Evolutionary conservation across 306 rosid genomes (phyloP), one percentile per base, ranked within the genome.

Genomic region (Comarum palustre): DNA sequence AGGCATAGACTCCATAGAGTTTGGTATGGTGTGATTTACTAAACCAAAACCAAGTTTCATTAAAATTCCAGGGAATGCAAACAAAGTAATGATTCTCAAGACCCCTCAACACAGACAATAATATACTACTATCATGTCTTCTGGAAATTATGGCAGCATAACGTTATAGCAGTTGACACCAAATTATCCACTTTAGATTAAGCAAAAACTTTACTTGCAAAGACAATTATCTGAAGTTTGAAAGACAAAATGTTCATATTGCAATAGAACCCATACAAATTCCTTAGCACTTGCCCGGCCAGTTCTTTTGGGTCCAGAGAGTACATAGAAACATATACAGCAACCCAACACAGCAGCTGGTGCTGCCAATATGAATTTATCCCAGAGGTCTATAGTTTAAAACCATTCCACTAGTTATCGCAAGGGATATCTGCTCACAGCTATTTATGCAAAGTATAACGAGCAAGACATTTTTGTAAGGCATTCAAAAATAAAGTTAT

Each of bases 241-340:
- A 59, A 59, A 20, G 65, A 59, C 39, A 27, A 12, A 59, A 31
- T 14, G 20, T 59, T n/a, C 17, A 13, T 15, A 29, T 15, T 27
- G 38, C n/a, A 24, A 11, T 24, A 55, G n/a, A n/a, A 14, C 43
- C 73, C 15, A 20, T 41, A 52, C 15, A 39, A 55, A 8, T 71
- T 39, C 24, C 8, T 8, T 71, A 71, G 25, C 52, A 71, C 66
- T 3, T 19, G 22, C 25, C n/a, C 17, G 3, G 50, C 51, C 25
- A 39, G 52, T 15, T 54, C 27, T 55, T 51, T 71, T 55, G 29
- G 43, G 75, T 41, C 29, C 55, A 57, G 66, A 72, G 15, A 24
- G 20, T 60, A 39, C 66, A 32, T 32, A 32, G 6, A 32, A 58
- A 16, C 38, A 17, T 32, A 32, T 32, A 14, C 14, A 61, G 43